Evolutionary conservation across 441 rosid species (phyloP).

Genomic region (Codiaeum variegatum): DNA sequence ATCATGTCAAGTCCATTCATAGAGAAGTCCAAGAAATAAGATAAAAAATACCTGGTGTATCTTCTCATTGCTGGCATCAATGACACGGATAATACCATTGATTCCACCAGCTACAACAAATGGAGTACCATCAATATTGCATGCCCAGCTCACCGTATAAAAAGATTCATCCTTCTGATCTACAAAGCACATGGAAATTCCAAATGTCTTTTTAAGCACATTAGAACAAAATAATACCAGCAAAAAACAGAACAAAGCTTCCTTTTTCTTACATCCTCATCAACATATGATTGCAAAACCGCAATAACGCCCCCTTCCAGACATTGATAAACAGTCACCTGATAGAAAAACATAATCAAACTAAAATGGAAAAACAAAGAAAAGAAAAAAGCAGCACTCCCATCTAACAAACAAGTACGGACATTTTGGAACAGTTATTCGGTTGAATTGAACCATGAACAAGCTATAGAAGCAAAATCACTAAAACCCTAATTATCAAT

Average conservation of each 20-base stretch:
- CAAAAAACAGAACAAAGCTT: background rate
- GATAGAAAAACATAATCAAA: conserved; percentile 7
- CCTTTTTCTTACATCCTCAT: conserved; percentile 75
- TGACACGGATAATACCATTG: conserved; percentile 85
- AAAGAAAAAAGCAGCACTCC: background rate
- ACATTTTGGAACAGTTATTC: background rate
- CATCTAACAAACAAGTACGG: background rate
- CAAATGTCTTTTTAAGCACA: conserved; percentile 22
- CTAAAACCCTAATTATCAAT: background rate
- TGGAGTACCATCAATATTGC: conserved; percentile 61
- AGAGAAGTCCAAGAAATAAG: background rate
- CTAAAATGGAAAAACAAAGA: conserved; percentile 5
- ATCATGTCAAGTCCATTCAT: background rate
- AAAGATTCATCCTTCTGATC: conserved; percentile 95
- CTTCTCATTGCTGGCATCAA: conserved; percentile 72
- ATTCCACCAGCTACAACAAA: conserved; percentile 80
- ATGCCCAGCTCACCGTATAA: conserved; percentile 91
- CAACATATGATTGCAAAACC: conserved; percentile 74
- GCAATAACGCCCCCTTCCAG: conserved; percentile 85
- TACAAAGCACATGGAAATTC: conserved; percentile 48
- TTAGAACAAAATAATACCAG: background rate
- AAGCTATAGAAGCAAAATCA: background rate
- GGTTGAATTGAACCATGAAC: background rate
- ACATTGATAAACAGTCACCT: conserved; percentile 91
- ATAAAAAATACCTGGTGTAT: conserved; percentile 63